Conservation (phyloP, 352 stramenopile species). For the Globisporangium middletonii region DNA sequence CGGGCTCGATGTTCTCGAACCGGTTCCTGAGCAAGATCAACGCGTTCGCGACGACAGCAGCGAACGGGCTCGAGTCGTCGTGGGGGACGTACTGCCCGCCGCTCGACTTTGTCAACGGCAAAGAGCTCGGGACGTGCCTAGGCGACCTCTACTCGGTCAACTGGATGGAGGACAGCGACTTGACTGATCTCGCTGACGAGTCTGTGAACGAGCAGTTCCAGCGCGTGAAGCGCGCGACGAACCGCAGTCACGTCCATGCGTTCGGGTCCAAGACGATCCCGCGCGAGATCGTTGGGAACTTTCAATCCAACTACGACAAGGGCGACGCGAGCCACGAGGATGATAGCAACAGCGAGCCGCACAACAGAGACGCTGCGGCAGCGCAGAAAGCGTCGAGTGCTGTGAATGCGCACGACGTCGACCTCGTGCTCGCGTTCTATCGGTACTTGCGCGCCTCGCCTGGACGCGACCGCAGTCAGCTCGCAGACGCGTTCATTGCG, state of each 20-base stretch:
- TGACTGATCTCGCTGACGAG: slow-evolving; percentile 69
- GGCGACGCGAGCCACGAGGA: slow-evolving; percentile 16
- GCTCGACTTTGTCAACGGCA: slow-evolving; percentile 62
- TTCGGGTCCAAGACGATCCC: slow-evolving; percentile 54
- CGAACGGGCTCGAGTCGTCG: slow-evolving; percentile 83
- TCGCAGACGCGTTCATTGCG: slow-evolving; percentile 38
- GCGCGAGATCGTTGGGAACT: slow-evolving; percentile 80
- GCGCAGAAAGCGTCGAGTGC: slow-evolving; percentile 7
- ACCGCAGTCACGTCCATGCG: slow-evolving; percentile 77
- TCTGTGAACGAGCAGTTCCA: slow-evolving; percentile 75
- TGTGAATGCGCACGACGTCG: slow-evolving; percentile 63
- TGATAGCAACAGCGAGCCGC: not conserved
- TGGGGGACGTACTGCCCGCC: slow-evolving; percentile 89
- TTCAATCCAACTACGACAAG: slow-evolving; percentile 74
- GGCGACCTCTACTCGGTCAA: slow-evolving; percentile 89
- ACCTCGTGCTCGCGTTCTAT: slow-evolving; percentile 75
- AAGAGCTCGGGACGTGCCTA: slow-evolving; percentile 72
- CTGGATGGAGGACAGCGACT: slow-evolving; percentile 90
- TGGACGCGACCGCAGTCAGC: slow-evolving; percentile 22
- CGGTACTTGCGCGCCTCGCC: slow-evolving; percentile 53
- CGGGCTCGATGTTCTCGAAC: slow-evolving; percentile 86
- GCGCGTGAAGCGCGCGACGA: slow-evolving; percentile 65
- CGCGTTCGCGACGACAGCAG: slow-evolving; percentile 86
- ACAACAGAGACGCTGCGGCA: not conserved
- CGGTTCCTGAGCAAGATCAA: slow-evolving; percentile 77